Evolutionary conservation across 1,284 basidiomycete genomes (phyloP), one percentile per base, ranked within the genome.

Genomic region (Marasmius fiardii): DNA sequence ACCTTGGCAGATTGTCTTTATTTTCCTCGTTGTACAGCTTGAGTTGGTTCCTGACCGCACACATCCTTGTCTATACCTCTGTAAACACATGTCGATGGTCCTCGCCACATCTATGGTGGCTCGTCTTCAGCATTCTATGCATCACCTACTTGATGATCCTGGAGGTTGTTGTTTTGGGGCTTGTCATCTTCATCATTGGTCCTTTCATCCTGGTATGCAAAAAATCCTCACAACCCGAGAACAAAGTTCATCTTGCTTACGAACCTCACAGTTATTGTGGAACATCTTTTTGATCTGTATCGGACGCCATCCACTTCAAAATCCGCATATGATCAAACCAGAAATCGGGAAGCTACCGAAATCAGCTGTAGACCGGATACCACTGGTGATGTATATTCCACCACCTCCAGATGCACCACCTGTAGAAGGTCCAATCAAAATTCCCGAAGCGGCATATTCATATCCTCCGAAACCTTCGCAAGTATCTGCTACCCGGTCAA

Each of bases 51-150:
- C 66, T 92, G 16, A 84, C 83, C 18, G 86, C 89, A 7, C 87
- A 92, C 64, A 85, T 91, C 28, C 73, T 92, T 55, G 79, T 83
- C 58, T 92, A 90, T 63, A 87, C 86, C 12, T 86, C 88, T 10
- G 72, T 89, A 31, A 75, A 84, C 60, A 80, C 82, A 11, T 92
- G 90, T 59, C 84, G 89, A 20, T 69, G 76, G 57, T 75, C 84
- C 0, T 80, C 89, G 7, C 90, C 90, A 4, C 86, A 91, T 62
- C 71, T 92, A 33, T 92, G 90, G 90, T 92, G 88, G 87, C 78
- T 91, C 41, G 82, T 81, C 34, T 91, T 92, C 67, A 84, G 80
- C 35, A 83, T 92, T 59, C 71, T 92, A n/a, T 85, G 86, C 69
- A 81, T 88, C 50, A 84, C 89, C 71, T 92, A 92, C 65, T 64